A percentile compares a stretch with the other conserved stretches of the same genome.
These are phyloP conservation scores for Fusarium sp. DNA, from an alignment of 2,329 filamentous ascomycete species.

Conservation along the genomic window DNA sequence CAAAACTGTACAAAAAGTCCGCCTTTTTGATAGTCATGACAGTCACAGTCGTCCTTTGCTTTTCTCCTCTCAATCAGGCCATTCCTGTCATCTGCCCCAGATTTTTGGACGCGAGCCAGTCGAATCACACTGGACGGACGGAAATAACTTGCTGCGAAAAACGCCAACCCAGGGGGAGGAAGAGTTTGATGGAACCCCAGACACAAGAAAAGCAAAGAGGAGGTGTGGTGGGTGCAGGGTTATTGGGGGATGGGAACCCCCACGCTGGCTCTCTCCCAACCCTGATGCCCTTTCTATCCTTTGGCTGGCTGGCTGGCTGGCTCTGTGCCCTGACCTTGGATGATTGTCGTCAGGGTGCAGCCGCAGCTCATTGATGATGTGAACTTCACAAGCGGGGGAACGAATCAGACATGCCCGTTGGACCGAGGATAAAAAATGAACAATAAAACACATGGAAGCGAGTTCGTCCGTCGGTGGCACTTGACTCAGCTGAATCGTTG, in stretches of 20 bases:
- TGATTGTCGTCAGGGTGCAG: conserved; percentile 15
- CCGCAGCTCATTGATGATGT: not conserved
- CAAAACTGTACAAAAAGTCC: not conserved
- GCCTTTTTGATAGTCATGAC: conserved; percentile 20
- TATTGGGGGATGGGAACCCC: conserved; percentile 16
- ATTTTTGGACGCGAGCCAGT: not conserved
- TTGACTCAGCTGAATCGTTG: conserved; percentile 38
- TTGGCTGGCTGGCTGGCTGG: conserved; percentile 1
- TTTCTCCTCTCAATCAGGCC: conserved; percentile 26
- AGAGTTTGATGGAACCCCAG: conserved; percentile 25
- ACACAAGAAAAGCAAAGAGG: conserved; percentile 17
- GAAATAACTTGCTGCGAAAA: conserved; percentile 32
- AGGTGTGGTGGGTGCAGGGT: not conserved
- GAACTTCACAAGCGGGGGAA: not conserved
- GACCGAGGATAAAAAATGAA: conserved; percentile 4
- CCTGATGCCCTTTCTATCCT: conserved; percentile 7
- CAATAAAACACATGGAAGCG: not conserved
- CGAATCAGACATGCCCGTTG: conserved; percentile 1
- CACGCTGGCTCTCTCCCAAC: conserved; percentile 28
- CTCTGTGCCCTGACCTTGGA: not conserved
- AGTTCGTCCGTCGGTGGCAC: not conserved
- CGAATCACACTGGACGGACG: conserved; percentile 23
- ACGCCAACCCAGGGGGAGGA: conserved; percentile 30
- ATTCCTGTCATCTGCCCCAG: conserved; percentile 20
- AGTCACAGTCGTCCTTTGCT: conserved; percentile 6